Evolutionary conservation across 208 protist species (phyloP).

Genomic region (Leishmania arabica): DNA sequence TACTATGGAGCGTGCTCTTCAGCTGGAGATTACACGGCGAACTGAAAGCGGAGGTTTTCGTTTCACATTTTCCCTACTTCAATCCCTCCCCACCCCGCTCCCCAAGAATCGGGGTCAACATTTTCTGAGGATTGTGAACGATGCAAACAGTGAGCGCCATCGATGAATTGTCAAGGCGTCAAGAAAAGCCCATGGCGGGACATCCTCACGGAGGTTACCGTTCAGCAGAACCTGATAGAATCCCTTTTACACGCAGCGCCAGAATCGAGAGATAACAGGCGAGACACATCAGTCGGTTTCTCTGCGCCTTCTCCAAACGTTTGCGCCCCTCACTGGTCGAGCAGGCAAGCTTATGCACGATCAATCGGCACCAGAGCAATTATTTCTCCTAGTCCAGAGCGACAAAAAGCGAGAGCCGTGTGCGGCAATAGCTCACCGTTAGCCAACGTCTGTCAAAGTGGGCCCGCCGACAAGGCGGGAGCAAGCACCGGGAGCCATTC

Average conservation of each 20-base stretch:
- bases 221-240: slow-evolving; percentile 32
- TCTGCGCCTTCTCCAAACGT: background rate
- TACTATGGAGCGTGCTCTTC: background rate
- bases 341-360: background rate
- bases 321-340: background rate
- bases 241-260: slow-evolving; percentile 18
- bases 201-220: slow-evolving; percentile 28
- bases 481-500: background rate
- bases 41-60: background rate
- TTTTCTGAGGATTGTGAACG: background rate
- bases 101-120: background rate
- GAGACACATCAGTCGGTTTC: background rate
- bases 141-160: background rate
- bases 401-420: background rate
- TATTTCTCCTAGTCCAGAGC: slow-evolving; percentile 12
- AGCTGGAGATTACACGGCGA: background rate
- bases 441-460: background rate
- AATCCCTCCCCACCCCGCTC: background rate
- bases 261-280: background rate
- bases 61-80: background rate
- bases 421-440: background rate
- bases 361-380: background rate
- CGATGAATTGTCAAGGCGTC: background rate
- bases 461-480: background rate
- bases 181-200: slow-evolving; percentile 26